Base-by-base conservation (phyloP, 1,284 basidiomycete species). In the Butyriboletus appendiculatus region DNA sequence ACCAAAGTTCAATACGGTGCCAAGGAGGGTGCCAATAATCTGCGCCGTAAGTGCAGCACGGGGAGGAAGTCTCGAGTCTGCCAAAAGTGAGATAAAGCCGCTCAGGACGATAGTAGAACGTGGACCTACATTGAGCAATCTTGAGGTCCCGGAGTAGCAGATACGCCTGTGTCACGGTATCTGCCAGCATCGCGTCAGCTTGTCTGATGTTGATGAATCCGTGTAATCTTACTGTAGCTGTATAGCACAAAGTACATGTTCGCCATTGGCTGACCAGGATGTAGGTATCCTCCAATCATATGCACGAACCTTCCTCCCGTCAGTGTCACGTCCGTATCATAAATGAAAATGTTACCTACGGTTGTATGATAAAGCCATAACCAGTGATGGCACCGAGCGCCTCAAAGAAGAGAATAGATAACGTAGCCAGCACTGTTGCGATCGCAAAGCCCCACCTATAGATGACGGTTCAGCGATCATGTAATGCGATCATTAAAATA, bases 31-130 rank as follows among this genome's bases (percentile, higher is more conserved):
- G n/a, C 77, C 77, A 6, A 77, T 64, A 26, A 86, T 73, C 67
- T 89, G 87, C 42, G 83, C 81, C 8, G 75, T 72, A 65, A 88
- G 86, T 1, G 85, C 83, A 10, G 81, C 76, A 24, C 81, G 75
- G 5, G 86, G 87, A 12, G 86, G 80, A 38, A 90, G 72, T 71
- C 89, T 89, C 55, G 81, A 79, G 66, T 82, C 64, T 66, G 38
- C 16, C 15, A 47, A 45, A 34, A 22, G 14, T 39, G 22, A 30
- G 38, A 22, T 35, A 32, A 44, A 50, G 32, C 18, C 20, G 30
- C 14, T n/a, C 65, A 20, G 38, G 12, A 46, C 28, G 4, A 37
- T 6, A 24, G 34, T 24, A 32, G 26, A 40, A 43, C 11, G 1
- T 12, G 26, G 8, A 45, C 35, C n/a, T 41, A 75, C 76, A 85